Base-by-base conservation (phyloP, 140 eudicot species). In the Oenanthe javanica region DNA sequence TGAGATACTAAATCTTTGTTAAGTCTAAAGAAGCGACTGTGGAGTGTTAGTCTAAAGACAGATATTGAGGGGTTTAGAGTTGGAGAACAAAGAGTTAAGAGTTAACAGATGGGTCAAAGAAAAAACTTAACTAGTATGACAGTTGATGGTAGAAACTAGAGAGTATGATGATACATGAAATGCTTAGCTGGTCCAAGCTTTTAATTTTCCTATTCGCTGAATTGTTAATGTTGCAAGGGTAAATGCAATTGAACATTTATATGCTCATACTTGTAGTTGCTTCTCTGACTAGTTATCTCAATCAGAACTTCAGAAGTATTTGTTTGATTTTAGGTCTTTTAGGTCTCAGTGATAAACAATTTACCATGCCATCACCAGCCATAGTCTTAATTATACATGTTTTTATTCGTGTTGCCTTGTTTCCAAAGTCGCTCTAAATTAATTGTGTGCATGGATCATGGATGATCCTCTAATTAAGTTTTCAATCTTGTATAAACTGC, bases 401-500 rank as follows among this genome's bases (percentile, higher is more conserved):
- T 21, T 12, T 63, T 23, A 31, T 63, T 4, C 38, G 13, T 19
- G 40, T 64, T n/a, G 42, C 40, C 72, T 59, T 59, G 36, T 72
- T 18, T 19, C 5, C 12, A 7, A 42, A 9, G 11, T 72, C 42
- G 76, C 48, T 18, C 6, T 42, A 38, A 42, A 42, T 36, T 72
- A 38, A 3, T 3, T 12, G 45, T 13, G 46, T 18, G 10, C n/a
- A 14, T 40, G 76, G 31, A 31, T 31, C 31, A 31, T 31, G 31
- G 19, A 71, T 72, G 4, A 8, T 72, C 18, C 15, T 77, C 5
- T 83, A 63, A 77, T 31, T 31, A 31, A 31, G 31, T 46, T 75
- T 79, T 9, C 38, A 9, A 12, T 54, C 47, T 66, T 54, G 31
- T 31, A 40, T 54, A 21, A 80, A 55, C 81, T 78, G 84, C 94